Evolutionary conservation across 768 basidiomycete species (phyloP), one percentile per base, ranked within the genome.

Genomic region (Neoboletus subvelutipes): DNA sequence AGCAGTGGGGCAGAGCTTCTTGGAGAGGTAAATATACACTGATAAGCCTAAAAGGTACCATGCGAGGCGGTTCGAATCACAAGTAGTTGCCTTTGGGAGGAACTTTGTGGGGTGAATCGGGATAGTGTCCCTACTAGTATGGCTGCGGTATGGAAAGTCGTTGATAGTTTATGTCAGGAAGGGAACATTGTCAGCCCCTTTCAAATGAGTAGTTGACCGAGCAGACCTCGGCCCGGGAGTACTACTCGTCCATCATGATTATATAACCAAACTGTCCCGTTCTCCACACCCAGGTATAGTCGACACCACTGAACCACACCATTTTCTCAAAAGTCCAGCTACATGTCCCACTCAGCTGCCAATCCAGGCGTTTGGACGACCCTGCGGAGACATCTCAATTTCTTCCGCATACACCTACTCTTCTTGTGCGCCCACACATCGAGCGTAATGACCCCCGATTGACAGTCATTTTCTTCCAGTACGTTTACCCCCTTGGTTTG

Each of bases 401-500:
- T 88, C 63, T 88, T 80, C 63, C 79, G 87, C 7, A 66, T 84
- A 50, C 85, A 87, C 60, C 66, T 86, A 24, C 71, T 86, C 45
- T 79, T 81, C 69, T 86, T 86, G 86, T 85, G 60, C 65, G 85
- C 71, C 36, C 45, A 20, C 40, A 47, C 59, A 31, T 65, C 42
- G 34, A 48, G 45, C 22, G 36, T 46, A 31, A 42, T 46, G 31
- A 47, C 22, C 50, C 48, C 42, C 46, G 45, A 50, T 50, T 61
- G 48, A 59, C 55, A 6, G 0, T 39, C 28, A 4, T 48, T 45
- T 24, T 29, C 49, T 58, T 63, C 22, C 65, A 92, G 89, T 64
- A 87, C 83, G 7, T 81, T 92, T 67, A 84, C 84, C 0, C 94
- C 95, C 2, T 78, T 97, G 61, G 75, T 94, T 52, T 82, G 84